Evolutionary conservation across 768 basidiomycete species (phyloP), one percentile per base, ranked within the genome.

Genomic region (Mycena amicta): DNA sequence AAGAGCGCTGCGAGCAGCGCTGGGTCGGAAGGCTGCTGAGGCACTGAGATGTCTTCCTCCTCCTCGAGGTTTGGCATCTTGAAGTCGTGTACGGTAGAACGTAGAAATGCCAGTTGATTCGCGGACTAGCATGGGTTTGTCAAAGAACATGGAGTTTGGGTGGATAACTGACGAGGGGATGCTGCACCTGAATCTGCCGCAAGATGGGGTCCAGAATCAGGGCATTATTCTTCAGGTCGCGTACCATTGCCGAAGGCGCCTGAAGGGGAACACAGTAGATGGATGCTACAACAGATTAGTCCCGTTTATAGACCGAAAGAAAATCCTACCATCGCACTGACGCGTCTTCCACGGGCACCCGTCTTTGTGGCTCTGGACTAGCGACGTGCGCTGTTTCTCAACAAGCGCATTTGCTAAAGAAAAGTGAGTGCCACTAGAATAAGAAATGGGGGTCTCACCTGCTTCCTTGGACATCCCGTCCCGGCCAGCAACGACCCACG

Each of bases 331-430:
- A 70, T 92, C 89, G 63, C 92, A 93, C 68, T 93, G 92, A 55
- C 84, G 82, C 50, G 80, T 76, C 70, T 83, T 90, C 92, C 92
- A 94, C 2, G 92, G 92, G 67, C 92, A 94, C 0, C 89, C 89
- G 45, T 85, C 79, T 70, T 92, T 92, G 69, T 94, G 92, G 67
- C 81, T 80, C 3, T 83, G 81, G 1, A 92, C 83, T 4, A 94
- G 73, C 41, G 83, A 83, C 3, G 66, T 60, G 15, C 82, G 82
- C 68, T 93, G 92, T 64, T 88, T 92, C 69, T 91, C 90, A 33
- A 92, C 74, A 59, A 93, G 75, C 15, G 84, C 70, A 67, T 83
- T 86, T 39, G 87, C 92, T 90, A 64, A 15, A 65, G 22, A 50
- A 55, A 39, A 26, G 55, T 49, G n/a, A 49, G 47, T 8, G 13